Conservation (phyloP, 495 filamentous ascomycete genomes). For the Friedmanniomyces simplex region DNA sequence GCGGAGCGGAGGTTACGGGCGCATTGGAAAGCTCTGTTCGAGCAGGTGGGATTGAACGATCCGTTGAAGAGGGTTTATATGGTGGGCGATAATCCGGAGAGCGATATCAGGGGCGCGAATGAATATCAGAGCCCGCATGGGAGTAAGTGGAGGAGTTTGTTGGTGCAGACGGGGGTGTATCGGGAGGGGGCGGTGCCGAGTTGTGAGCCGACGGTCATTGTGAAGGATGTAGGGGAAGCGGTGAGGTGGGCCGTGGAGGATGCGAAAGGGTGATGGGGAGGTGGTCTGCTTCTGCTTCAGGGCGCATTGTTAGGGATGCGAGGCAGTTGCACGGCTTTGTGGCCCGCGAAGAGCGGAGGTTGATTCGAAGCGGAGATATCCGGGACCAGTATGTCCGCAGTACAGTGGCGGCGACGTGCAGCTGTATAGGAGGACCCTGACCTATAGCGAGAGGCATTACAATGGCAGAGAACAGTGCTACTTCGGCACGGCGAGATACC, state of each 20-base stretch:
- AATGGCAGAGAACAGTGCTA: background rate
- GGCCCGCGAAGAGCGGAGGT: no score
- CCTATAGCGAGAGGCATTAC: no score
- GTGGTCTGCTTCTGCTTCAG: no score
- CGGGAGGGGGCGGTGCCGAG: slow-evolving; percentile 43
- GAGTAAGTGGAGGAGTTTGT: slow-evolving; percentile 65
- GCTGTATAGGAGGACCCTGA: no score
- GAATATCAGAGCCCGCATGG: slow-evolving; percentile 52
- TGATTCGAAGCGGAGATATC: no score
- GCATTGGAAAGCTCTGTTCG: slow-evolving; percentile 40
- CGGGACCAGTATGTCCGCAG: no score
- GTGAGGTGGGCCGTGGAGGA: slow-evolving; percentile 53
- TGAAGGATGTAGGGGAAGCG: slow-evolving; percentile 57
- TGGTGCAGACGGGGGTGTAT: slow-evolving; percentile 81
- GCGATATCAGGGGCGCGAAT: slow-evolving; percentile 87
- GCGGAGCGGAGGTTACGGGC: slow-evolving; percentile 61
- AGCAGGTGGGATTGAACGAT: slow-evolving; percentile 26
- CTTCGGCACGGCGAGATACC: no score
- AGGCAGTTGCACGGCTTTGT: no score
- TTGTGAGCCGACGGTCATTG: slow-evolving; percentile 47
- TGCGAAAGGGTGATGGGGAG: slow-evolving; percentile 3
- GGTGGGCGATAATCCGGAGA: slow-evolving; percentile 95
- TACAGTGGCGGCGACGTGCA: no score
- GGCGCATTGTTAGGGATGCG: no score
- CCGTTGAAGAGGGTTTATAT: slow-evolving; percentile 69